These are phyloP conservation scores for Wallacemonas rigidus DNA, from an alignment of 208 protist genomes.

Conservation along the genomic window DNA sequence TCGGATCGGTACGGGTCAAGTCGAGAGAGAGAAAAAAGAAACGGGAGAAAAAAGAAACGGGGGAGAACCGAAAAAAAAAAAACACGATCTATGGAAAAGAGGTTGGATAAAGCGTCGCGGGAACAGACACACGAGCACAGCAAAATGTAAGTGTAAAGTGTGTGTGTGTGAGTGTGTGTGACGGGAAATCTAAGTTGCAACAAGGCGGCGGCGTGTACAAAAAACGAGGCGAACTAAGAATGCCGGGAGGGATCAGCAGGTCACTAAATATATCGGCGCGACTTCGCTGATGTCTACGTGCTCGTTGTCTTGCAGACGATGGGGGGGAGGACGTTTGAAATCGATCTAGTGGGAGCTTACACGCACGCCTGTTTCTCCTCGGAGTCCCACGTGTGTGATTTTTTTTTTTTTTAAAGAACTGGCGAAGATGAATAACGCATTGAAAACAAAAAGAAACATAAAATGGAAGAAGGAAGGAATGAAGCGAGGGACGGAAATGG, in stretches of 20 bases:
- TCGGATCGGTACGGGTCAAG: not conserved
- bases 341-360: not conserved
- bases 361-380: not conserved
- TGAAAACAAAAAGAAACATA: slow-evolving; percentile 4
- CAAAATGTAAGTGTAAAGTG: not conserved
- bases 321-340: not conserved
- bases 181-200: too few species aligned
- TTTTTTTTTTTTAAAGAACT: too few species aligned
- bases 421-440: not conserved
- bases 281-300: too few species aligned
- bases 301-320: too few species aligned
- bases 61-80: slow-evolving; percentile 1
- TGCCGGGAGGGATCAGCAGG: too few species aligned
- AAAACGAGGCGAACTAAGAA: too few species aligned
- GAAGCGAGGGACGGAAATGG: not conserved
- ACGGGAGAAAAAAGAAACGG: slow-evolving; percentile 5
- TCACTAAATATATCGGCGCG: too few species aligned
- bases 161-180: too few species aligned
- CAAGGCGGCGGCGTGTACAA: too few species aligned
- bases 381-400: not conserved
- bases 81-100: not conserved
- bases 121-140: slow-evolving; percentile 9
- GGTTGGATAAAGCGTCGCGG: too few species aligned
- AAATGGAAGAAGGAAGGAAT: slow-evolving; percentile 14
- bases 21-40: not conserved